These are phyloP conservation scores for Aegilops speltoides DNA, from an alignment of 176 grass and related monocot genomes.

Conservation along the genomic window DNA sequence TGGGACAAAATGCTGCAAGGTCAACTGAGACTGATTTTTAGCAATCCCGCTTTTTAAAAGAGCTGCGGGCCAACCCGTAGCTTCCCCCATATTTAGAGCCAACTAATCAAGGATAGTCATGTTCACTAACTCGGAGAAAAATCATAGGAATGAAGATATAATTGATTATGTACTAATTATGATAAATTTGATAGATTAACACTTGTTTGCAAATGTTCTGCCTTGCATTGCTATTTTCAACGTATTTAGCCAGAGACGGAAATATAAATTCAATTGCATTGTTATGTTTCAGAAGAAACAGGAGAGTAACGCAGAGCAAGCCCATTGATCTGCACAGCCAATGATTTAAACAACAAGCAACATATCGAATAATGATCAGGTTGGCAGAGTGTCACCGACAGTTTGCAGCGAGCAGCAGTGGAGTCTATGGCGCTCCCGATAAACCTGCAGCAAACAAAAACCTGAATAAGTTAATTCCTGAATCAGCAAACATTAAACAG, in stretches of 20 bases:
- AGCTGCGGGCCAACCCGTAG: too few species aligned
- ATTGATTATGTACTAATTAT: neutral
- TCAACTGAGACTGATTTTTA: too few species aligned
- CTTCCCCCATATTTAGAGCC: too few species aligned
- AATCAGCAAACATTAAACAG: too few species aligned
- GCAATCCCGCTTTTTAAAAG: too few species aligned
- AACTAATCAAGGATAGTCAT: neutral
- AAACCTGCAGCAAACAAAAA: too few species aligned
- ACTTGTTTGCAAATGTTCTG: neutral
- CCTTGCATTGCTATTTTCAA: neutral
- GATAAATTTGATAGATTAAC: neutral
- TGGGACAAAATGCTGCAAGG: too few species aligned
- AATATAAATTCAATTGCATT: neutral
- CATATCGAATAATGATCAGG: neutral
- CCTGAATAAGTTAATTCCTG: too few species aligned
- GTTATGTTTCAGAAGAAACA: neutral
- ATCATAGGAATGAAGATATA: neutral
- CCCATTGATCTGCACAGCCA: neutral
- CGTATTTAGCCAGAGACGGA: neutral
- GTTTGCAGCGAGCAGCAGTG: too few species aligned
- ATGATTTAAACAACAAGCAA: neutral
- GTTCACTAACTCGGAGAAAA: neutral
- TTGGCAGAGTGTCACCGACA: neutral
- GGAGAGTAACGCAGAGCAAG: neutral
- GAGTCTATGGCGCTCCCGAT: too few species aligned